phyloP scores from a whole-genome alignment of 495 filamentous ascomycete genomes.

The Baudoinia panamericana region DNA sequence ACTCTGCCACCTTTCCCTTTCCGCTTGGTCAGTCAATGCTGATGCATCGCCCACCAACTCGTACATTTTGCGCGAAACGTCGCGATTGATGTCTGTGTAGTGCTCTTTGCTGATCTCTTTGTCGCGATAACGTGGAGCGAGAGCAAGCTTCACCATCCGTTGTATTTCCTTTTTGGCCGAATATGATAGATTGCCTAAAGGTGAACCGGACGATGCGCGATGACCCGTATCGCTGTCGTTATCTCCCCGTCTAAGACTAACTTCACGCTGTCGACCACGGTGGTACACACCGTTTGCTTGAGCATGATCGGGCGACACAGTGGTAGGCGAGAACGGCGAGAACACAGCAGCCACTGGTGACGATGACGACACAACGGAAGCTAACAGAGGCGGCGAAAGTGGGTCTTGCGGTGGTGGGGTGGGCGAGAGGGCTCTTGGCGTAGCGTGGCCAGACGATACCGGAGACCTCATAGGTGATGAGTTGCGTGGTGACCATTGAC shows the following conservation, averaged over 20 bases:
- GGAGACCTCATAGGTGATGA: constrained; percentile 69
- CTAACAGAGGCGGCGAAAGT: constrained; percentile 53
- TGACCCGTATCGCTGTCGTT: constrained; percentile 20
- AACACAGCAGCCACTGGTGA: constrained; percentile 33
- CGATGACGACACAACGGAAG: constrained; percentile 28
- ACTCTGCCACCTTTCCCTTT: constrained; percentile 50
- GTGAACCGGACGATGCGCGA: constrained; percentile 24
- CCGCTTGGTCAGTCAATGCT: constrained; percentile 40
- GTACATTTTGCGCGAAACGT: constrained; percentile 73
- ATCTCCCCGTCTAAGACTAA: background rate
- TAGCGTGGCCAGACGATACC: constrained; percentile 49
- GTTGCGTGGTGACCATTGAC: constrained; percentile 36
- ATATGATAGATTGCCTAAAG: constrained; percentile 40
- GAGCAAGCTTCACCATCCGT: constrained; percentile 60
- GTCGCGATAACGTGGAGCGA: constrained; percentile 61
- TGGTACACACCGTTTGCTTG: constrained; percentile 4
- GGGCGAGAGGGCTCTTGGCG: constrained; percentile 53
- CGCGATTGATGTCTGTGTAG: constrained; percentile 77
- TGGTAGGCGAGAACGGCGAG: constrained; percentile 47
- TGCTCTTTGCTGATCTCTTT: constrained; percentile 64
- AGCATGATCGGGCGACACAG: constrained; percentile 26
- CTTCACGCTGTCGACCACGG: constrained; percentile 17
- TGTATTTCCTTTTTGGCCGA: constrained; percentile 70
- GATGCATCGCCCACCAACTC: constrained; percentile 54
- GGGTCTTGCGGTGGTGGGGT: constrained; percentile 61